phyloP scores from a whole-genome alignment of 441 rosid species.

The Eruca vesicaria region DNA sequence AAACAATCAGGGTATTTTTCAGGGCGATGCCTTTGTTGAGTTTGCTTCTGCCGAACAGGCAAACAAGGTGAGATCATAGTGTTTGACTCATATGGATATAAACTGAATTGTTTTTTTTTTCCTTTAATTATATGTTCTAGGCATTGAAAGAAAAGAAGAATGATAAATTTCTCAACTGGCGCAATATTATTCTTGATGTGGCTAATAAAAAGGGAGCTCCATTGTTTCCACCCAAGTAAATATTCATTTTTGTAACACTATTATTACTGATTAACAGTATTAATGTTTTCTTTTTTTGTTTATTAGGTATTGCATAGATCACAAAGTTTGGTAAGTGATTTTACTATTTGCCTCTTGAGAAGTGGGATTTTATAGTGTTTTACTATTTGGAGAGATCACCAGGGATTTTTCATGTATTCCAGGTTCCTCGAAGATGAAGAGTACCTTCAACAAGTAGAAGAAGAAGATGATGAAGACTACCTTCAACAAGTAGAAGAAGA shows the following conservation, averaged over 20 bases:
- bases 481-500: background rate
- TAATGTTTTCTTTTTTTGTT: background rate
- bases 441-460: background rate
- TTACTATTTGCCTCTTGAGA: background rate
- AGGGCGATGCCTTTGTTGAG: background rate
- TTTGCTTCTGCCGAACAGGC: background rate
- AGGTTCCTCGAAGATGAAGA: background rate
- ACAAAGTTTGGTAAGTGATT: background rate
- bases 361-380: background rate
- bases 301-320: background rate
- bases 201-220: background rate
- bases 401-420: background rate
- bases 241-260: background rate
- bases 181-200: background rate
- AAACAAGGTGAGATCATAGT: background rate
- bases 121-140: background rate
- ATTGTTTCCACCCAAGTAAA: background rate
- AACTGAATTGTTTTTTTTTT: background rate
- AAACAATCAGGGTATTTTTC: background rate
- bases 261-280: background rate
- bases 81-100: background rate
- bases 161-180: background rate
- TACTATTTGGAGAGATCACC: background rate
- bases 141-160: background rate
- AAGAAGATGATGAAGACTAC: background rate